Evolutionary conservation across 495 filamentous ascomycete genomes (phyloP).

Genomic region (Pseudevernia furfuracea): DNA sequence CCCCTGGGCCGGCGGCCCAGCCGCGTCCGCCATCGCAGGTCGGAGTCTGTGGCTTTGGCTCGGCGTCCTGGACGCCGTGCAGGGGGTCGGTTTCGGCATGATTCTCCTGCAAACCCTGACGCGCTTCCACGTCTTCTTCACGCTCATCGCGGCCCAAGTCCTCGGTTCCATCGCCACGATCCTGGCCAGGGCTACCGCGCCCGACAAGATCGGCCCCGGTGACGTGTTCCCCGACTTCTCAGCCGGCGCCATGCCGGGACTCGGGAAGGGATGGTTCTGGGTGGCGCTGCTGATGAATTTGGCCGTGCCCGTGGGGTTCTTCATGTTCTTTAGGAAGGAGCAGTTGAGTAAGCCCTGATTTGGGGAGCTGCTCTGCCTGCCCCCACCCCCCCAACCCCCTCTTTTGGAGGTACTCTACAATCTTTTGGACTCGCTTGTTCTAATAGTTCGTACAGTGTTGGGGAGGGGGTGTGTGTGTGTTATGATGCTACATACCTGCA

Average conservation of each 20-base stretch:
- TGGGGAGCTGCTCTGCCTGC: neutral
- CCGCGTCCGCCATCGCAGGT: slow-evolving; percentile 45
- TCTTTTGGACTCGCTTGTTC: too few species aligned
- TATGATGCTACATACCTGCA: too few species aligned
- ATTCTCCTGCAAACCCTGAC: slow-evolving; percentile 56
- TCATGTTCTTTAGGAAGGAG: slow-evolving; percentile 57
- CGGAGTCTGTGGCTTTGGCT: slow-evolving; percentile 59
- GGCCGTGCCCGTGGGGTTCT: slow-evolving; percentile 54
- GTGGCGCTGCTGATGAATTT: slow-evolving; percentile 54
- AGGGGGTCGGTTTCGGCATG: slow-evolving; percentile 58
- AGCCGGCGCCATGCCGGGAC: slow-evolving; percentile 37
- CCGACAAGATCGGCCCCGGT: slow-evolving; percentile 53
- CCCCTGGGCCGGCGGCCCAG: slow-evolving; percentile 48
- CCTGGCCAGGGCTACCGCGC: slow-evolving; percentile 49
- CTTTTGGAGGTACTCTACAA: too few species aligned
- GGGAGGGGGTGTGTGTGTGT: too few species aligned
- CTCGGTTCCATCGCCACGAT: slow-evolving; percentile 51
- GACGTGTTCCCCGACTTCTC: slow-evolving; percentile 52
- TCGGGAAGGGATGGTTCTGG: slow-evolving; percentile 60
- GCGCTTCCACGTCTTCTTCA: slow-evolving; percentile 50
- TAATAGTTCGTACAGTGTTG: too few species aligned
- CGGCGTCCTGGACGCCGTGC: slow-evolving; percentile 54
- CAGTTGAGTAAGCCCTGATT: slow-evolving; percentile 53
- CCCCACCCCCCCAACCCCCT: too few species aligned
- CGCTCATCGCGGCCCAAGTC: slow-evolving; percentile 50